Conservation (phyloP, 2,329 filamentous ascomycete species). For the Lecanicillium sp. region DNA sequence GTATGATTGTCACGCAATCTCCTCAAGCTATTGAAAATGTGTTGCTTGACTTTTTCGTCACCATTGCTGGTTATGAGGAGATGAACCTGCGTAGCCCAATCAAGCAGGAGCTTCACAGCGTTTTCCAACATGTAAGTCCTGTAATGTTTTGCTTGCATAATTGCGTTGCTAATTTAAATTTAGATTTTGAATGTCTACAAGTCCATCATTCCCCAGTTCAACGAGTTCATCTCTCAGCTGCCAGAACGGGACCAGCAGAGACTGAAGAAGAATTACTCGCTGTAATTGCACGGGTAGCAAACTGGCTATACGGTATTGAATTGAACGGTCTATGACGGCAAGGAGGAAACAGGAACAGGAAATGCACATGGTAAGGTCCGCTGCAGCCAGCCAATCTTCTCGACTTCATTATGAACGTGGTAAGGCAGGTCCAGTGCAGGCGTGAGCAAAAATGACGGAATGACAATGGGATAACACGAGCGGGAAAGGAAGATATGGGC, state of each 20-base stretch:
- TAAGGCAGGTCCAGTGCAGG: no score
- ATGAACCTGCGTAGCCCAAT: slow-evolving; percentile 50
- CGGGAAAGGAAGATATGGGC: no score
- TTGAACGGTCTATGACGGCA: slow-evolving; percentile 2
- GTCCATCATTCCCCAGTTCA: slow-evolving; percentile 51
- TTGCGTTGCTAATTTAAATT: slow-evolving; percentile 5
- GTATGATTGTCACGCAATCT: slow-evolving; percentile 73
- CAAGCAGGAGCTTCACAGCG: slow-evolving; percentile 58
- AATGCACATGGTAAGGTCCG: slow-evolving; percentile 1
- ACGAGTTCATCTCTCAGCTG: slow-evolving; percentile 44
- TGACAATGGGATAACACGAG: no score
- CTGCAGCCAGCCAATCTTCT: no score
- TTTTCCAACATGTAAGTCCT: slow-evolving; percentile 66
- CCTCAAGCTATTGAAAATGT: slow-evolving; percentile 87
- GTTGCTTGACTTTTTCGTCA: slow-evolving; percentile 70
- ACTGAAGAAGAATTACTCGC: slow-evolving; percentile 38
- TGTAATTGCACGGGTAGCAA: slow-evolving; percentile 24
- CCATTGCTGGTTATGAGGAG: slow-evolving; percentile 72
- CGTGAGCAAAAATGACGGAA: no score
- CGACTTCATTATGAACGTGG: no score
- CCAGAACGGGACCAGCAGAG: slow-evolving; percentile 39
- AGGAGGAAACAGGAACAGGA: slow-evolving; percentile 4
- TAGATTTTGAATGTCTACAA: slow-evolving; percentile 48
- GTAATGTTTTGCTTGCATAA: slow-evolving; percentile 6
- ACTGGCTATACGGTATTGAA: no score